These are phyloP conservation scores for Zygoascus flipseniorum DNA, from an alignment of 805 yeast species.

Conservation along the genomic window DNA sequence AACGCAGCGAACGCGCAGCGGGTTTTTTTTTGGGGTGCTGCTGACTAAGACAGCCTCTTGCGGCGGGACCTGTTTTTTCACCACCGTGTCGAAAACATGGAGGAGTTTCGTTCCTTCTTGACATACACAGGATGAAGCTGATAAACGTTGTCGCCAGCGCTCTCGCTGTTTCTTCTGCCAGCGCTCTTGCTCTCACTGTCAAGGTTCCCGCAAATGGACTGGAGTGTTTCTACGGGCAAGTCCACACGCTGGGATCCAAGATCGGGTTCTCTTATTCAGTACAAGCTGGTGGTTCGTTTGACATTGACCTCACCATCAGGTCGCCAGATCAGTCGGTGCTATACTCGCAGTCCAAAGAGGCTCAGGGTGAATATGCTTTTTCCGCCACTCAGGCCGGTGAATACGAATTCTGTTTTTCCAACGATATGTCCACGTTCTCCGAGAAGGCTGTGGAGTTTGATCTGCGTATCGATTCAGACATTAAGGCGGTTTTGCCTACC, in stretches of 20 bases:
- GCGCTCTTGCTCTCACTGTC: slow-evolving; percentile 55
- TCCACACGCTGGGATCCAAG: slow-evolving; percentile 48
- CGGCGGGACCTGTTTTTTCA: not conserved
- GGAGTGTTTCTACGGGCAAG: slow-evolving; percentile 64
- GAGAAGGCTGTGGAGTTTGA: slow-evolving; percentile 83
- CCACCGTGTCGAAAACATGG: not conserved
- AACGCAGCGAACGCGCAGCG: no score
- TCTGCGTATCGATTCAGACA: slow-evolving; percentile 39
- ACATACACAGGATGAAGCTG: not conserved
- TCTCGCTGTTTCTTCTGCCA: slow-evolving; percentile 2
- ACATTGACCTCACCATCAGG: slow-evolving; percentile 55
- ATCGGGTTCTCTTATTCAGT: slow-evolving; percentile 79
- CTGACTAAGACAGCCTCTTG: not conserved
- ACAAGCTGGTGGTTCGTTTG: slow-evolving; percentile 71
- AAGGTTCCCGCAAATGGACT: slow-evolving; percentile 66
- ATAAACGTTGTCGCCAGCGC: not conserved
- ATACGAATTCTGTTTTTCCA: slow-evolving; percentile 78
- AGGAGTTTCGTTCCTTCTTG: no score
- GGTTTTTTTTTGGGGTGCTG: no score
- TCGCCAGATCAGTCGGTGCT: slow-evolving; percentile 51
- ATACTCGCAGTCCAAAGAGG: slow-evolving; percentile 48
- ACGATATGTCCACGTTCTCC: slow-evolving; percentile 72
- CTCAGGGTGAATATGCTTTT: slow-evolving; percentile 75
- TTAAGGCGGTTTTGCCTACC: slow-evolving; percentile 55
- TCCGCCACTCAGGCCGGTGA: slow-evolving; percentile 63